Evolutionary conservation across 2,329 filamentous ascomycete species (phyloP).

Genomic region (Fusarium luffae): DNA sequence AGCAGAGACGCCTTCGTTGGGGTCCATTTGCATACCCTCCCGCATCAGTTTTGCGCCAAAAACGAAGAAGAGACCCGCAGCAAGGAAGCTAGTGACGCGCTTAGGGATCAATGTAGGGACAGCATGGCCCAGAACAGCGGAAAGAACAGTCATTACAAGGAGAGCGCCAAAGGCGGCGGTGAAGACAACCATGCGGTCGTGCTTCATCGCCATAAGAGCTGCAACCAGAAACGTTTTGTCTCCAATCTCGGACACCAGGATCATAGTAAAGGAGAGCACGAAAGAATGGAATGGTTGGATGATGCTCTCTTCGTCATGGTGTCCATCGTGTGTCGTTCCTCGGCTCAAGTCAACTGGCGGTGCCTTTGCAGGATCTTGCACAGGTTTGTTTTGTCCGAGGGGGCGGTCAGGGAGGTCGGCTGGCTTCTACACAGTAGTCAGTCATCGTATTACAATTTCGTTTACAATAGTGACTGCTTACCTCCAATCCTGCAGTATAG

Average conservation of each 20-base stretch:
- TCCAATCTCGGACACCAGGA: constrained; percentile 93
- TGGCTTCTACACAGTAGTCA: constrained; percentile 72
- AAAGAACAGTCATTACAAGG: constrained; percentile 93
- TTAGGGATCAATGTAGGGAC: constrained; percentile 92
- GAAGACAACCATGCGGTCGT: constrained; percentile 92
- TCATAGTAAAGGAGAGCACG: constrained; percentile 94
- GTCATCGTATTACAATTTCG: not conserved
- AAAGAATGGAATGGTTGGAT: constrained; percentile 90
- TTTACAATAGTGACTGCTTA: constrained; percentile 28
- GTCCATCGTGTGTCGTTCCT: constrained; percentile 48
- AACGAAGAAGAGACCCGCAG: constrained; percentile 85
- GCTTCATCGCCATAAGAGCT: constrained; percentile 99
- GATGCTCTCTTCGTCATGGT: constrained; percentile 70
- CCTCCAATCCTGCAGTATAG: constrained; percentile 53
- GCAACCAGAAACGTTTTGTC: constrained; percentile 99
- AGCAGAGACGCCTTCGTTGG: constrained; percentile 90
- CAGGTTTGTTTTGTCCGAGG: constrained; percentile 77
- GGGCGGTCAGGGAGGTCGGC: constrained; percentile 81
- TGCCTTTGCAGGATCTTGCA: constrained; percentile 73
- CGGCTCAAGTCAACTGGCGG: constrained; percentile 66
- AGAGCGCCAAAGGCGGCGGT: constrained; percentile 92
- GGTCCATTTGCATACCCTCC: constrained; percentile 89
- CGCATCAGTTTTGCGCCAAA: constrained; percentile 87
- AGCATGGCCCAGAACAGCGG: constrained; percentile 90
- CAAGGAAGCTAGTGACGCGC: constrained; percentile 88